A percentile compares a stretch with the other conserved stretches of the same genome.
phyloP scores from a whole-genome alignment of 768 basidiomycete species.

The Royoungia palumana region DNA sequence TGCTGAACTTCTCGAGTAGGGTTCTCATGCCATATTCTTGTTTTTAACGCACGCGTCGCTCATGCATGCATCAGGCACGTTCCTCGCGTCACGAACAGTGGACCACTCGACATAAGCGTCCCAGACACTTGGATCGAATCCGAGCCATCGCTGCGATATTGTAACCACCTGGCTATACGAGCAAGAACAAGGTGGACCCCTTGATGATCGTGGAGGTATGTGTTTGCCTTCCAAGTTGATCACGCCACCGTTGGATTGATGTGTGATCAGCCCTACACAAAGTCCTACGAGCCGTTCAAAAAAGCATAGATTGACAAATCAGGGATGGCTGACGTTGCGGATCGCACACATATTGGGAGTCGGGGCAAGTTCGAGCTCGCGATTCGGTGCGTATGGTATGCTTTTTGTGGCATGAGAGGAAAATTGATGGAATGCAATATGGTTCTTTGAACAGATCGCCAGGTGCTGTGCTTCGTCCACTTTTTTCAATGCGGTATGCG shows the following conservation, averaged over 20 bases:
- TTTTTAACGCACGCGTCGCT: too few species aligned
- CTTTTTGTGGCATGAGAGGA: background rate
- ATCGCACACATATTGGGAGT: slow-evolving; percentile 83
- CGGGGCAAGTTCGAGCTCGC: slow-evolving; percentile 85
- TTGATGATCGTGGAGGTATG: slow-evolving; percentile 61
- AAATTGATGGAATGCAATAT: background rate
- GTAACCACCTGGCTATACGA: too few species aligned
- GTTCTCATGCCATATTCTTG: too few species aligned
- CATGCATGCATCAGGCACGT: too few species aligned
- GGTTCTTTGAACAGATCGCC: slow-evolving; percentile 91
- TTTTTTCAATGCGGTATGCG: slow-evolving; percentile 76
- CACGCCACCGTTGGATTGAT: background rate
- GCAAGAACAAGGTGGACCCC: slow-evolving; percentile 49
- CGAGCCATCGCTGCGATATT: too few species aligned
- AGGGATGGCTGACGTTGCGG: slow-evolving; percentile 80
- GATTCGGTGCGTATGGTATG: slow-evolving; percentile 52
- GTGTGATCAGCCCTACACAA: slow-evolving; percentile 69
- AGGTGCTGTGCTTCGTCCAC: slow-evolving; percentile 66
- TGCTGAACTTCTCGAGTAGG: too few species aligned
- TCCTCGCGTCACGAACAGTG: too few species aligned
- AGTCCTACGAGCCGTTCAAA: slow-evolving; percentile 94
- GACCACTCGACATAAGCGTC: too few species aligned
- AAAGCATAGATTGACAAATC: slow-evolving; percentile 60
- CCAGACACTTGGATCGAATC: too few species aligned
- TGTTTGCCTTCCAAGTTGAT: background rate